Base-by-base conservation (phyloP, 371 early-diverging fungal genomes). In the Zancudomyces culisetae region DNA sequence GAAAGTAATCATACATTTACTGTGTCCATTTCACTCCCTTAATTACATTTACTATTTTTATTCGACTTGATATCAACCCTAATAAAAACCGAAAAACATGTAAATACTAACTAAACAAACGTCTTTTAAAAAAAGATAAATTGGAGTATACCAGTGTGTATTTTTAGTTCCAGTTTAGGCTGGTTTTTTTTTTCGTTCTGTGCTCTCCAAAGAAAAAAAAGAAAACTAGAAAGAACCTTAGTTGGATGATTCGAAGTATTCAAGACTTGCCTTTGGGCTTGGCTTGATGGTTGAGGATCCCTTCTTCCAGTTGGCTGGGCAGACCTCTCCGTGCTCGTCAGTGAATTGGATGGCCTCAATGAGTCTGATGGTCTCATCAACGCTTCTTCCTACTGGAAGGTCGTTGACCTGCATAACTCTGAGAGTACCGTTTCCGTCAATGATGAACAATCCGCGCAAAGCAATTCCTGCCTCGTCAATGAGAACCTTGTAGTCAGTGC, bases 281-380 rank as follows among this genome's bases (percentile, higher is more conserved):
- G 60, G 60, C 35, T 43, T 42, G 26, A 60, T 60, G 2, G 61
- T 45, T 3, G 42, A 15, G 35, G 55, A 64, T 51, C 88, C 89
- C 65, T 77, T 75, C 55, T 70, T 67, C 89, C 90, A 90, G 72
- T 78, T 77, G 39, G 79, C 87, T 49, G 88, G 87, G 76, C 87
- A 86, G 45, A 76, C 79, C 56, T 73, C 80, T 53, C 93, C 93
- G 61, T 85, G 70, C 58, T 83, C 74, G 53, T 90, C 91, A 3
- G 56, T 73, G 70, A 67, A 87, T 63, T 89, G 81, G 62, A 94
- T 71, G 24, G 95, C 98, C 68, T 92, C 80, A 52, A 99, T 70
- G 15, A 97, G 71, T 59, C 98, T 81, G 47, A 98, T 61, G 39
- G 83, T 75, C 66, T 98, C 98, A 57, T 88, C 84, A 42, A 91